Evolutionary conservation across 148 eudicot genomes (phyloP).

Genomic region (Camellia granthamiana): DNA sequence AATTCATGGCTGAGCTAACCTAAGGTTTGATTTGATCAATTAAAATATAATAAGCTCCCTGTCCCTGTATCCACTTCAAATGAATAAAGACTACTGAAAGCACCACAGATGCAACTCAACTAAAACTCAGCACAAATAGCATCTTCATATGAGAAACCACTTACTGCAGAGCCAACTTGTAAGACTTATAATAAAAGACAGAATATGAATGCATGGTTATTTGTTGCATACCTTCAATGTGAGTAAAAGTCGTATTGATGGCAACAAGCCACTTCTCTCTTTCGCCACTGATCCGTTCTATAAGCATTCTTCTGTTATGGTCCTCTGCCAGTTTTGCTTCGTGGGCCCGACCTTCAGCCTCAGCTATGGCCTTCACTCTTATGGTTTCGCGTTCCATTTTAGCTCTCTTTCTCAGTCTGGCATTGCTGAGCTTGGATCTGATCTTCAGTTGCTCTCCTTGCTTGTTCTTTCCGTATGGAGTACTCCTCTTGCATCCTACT

Average conservation of each 20-base stretch:
- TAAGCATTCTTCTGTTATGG: slow-evolving; percentile 77
- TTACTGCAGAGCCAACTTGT: not conserved
- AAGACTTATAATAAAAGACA: not conserved
- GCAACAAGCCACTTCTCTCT: slow-evolving; percentile 98
- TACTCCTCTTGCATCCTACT: slow-evolving; percentile 94
- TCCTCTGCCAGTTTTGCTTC: slow-evolving; percentile 85
- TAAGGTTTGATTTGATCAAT: not conserved
- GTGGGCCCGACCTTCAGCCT: slow-evolving; percentile 91
- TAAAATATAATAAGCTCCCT: not conserved
- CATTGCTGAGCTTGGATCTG: slow-evolving; percentile 88
- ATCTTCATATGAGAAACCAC: not conserved
- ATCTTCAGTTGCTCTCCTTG: slow-evolving; percentile 84
- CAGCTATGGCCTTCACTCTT: slow-evolving; percentile 84
- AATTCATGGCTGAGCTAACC: not conserved
- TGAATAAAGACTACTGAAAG: not conserved
- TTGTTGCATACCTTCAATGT: slow-evolving; percentile 68
- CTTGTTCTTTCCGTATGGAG: slow-evolving; percentile 71
- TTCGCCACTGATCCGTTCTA: slow-evolving; percentile 74
- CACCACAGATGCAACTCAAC: not conserved
- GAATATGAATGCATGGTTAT: not conserved
- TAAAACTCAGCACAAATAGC: not conserved
- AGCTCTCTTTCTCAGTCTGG: slow-evolving; percentile 98
- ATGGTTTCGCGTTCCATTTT: slow-evolving; percentile 83
- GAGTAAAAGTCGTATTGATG: slow-evolving; percentile 88
- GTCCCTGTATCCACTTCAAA: not conserved